These are phyloP conservation scores for Nitzschia sp. DNA, from an alignment of 108 stramenopile genomes.

Conservation along the genomic window DNA sequence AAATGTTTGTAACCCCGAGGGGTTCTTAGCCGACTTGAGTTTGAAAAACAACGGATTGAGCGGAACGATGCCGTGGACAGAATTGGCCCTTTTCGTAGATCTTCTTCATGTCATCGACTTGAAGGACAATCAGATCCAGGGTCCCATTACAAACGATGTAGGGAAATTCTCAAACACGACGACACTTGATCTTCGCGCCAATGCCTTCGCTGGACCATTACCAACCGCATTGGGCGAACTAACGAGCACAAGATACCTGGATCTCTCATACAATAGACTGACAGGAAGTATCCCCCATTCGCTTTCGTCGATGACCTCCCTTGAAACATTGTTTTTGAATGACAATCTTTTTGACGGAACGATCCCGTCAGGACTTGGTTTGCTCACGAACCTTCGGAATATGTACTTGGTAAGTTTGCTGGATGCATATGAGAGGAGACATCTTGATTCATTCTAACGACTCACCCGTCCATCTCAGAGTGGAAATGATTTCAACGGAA, in stretches of 20 bases:
- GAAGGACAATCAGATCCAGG: slow-evolving; percentile 48
- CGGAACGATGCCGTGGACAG: slow-evolving; percentile 8
- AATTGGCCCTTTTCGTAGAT: slow-evolving; percentile 22
- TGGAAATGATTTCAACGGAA: slow-evolving; percentile 8
- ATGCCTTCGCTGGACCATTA: slow-evolving; percentile 51
- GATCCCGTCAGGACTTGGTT: slow-evolving; percentile 7
- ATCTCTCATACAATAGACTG: slow-evolving; percentile 18
- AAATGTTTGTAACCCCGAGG: slow-evolving; percentile 11
- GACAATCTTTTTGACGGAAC: slow-evolving; percentile 8
- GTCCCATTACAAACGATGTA: slow-evolving; percentile 46
- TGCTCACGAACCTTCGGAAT: slow-evolving; percentile 3
- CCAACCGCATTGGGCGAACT: slow-evolving; percentile 53
- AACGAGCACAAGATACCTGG: neutral
- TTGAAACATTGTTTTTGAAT: slow-evolving; percentile 8
- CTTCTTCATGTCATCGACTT: slow-evolving; percentile 46
- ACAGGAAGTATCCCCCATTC: slow-evolving; percentile 13
- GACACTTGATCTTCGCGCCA: slow-evolving; percentile 44
- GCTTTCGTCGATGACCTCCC: slow-evolving; percentile 7
- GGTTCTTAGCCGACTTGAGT: slow-evolving; percentile 7
- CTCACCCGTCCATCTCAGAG: neutral
- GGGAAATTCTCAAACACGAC: slow-evolving; percentile 35
- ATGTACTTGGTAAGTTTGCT: slow-evolving; percentile 14
- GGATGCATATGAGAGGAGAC: no score
- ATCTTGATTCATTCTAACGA: neutral
- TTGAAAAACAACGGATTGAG: slow-evolving; percentile 13